phyloP scores from a whole-genome alignment of 108 stramenopile genomes.

The Cyclotella atomus region DNA sequence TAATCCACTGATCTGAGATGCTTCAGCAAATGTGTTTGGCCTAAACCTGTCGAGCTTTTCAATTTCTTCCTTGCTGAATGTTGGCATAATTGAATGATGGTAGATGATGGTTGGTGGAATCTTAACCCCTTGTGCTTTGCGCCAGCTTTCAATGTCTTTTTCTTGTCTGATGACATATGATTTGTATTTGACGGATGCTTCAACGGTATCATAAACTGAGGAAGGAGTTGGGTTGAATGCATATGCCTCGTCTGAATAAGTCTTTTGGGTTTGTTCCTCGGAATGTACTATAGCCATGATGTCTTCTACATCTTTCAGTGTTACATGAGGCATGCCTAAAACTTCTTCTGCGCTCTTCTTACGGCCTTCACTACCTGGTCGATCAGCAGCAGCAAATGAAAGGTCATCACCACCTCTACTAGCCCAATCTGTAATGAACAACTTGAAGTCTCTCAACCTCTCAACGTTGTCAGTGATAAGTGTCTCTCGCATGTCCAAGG shows the following conservation, averaged over 20 bases:
- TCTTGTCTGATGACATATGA: constrained; percentile 87
- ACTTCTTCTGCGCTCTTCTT: constrained; percentile 93
- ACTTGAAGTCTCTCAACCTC: constrained; percentile 63
- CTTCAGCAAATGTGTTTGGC: constrained; percentile 92
- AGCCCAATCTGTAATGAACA: constrained; percentile 87
- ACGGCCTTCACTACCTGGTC: constrained; percentile 59
- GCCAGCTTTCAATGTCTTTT: constrained; percentile 95
- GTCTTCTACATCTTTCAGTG: constrained; percentile 75
- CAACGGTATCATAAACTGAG: constrained; percentile 91
- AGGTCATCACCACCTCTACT: constrained; percentile 68
- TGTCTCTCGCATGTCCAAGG: constrained; percentile 73
- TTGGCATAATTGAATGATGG: constrained; percentile 75
- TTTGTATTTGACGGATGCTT: constrained; percentile 92
- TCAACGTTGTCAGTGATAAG: constrained; percentile 74
- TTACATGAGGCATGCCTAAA: constrained; percentile 87
- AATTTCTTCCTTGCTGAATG: constrained; percentile 91
- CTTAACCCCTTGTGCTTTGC: constrained; percentile 82
- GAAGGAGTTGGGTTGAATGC: constrained; percentile 52
- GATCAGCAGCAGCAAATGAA: constrained; percentile 66
- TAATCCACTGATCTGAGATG: constrained; percentile 92
- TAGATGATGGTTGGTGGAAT: constrained; percentile 92
- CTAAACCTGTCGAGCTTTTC: constrained; percentile 76
- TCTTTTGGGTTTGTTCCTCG: constrained; percentile 34
- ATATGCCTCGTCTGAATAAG: constrained; percentile 9
- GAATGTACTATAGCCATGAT: constrained; percentile 66